These are phyloP conservation scores for Backusella morwellensis DNA, from an alignment of 192 early-diverging fungal species.

Conservation along the genomic window DNA sequence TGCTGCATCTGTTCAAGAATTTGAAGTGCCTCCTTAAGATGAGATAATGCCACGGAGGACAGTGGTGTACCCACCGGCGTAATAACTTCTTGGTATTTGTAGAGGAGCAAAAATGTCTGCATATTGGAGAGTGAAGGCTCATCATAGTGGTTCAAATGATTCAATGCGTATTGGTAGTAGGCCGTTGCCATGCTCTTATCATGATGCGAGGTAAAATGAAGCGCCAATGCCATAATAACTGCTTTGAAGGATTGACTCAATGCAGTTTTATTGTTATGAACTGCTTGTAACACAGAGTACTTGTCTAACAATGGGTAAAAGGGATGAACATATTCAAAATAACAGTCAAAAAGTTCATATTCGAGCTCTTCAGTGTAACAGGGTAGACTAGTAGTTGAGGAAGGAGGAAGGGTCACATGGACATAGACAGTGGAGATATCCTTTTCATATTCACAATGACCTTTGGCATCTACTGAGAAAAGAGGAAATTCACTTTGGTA, in stretches of 20 bases:
- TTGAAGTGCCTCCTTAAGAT: background rate
- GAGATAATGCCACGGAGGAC: background rate
- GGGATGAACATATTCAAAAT: conserved; percentile 12
- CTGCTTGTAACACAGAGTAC: background rate
- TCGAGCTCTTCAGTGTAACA: conserved; percentile 3
- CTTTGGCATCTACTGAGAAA: conserved; percentile 5
- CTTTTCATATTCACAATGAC: conserved; percentile 8
- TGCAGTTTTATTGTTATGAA: background rate
- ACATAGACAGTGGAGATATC: background rate
- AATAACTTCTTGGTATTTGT: conserved; percentile 17
- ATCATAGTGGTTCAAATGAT: background rate
- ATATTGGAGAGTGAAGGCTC: background rate
- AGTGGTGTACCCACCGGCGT: conserved; percentile 7
- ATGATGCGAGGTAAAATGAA: background rate
- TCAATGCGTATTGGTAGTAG: conserved; percentile 2
- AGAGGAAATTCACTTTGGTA: background rate
- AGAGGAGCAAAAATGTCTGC: conserved; percentile 11
- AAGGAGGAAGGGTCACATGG: background rate
- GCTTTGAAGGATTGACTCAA: background rate
- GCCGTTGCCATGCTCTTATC: background rate
- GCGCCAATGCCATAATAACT: background rate
- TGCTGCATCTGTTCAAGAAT: conserved; percentile 1
- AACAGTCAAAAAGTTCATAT: conserved; percentile 1
- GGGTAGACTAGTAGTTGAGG: background rate
- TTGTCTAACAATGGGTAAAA: conserved; percentile 12